phyloP scores from a whole-genome alignment of 257 asterid genomes.

The Paulownia fortunei region DNA sequence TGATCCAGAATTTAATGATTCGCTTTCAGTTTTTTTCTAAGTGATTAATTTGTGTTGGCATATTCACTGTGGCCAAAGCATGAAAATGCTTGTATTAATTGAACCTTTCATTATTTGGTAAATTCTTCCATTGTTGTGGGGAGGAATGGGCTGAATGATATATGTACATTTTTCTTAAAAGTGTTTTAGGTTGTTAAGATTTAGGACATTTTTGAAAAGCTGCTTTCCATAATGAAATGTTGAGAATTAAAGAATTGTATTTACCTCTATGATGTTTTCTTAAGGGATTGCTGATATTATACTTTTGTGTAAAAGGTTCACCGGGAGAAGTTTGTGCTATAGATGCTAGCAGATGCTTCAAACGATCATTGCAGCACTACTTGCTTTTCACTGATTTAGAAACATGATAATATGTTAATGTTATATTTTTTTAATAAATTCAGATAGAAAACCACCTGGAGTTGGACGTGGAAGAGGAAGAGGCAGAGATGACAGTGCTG shows the following conservation, averaged over 20 bases:
- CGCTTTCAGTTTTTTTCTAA: too few species aligned
- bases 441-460: constrained; percentile 70
- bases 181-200: too few species aligned
- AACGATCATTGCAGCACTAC: background rate
- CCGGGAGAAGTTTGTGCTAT: background rate
- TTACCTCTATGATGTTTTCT: background rate
- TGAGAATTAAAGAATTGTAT: background rate
- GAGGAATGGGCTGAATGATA: too few species aligned
- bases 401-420: background rate
- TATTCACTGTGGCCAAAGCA: too few species aligned
- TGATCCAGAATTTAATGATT: too few species aligned
- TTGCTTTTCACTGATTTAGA: background rate
- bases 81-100: too few species aligned
- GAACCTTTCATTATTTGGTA: too few species aligned
- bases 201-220: too few species aligned
- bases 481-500: constrained; percentile 56
- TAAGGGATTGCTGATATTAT: background rate
- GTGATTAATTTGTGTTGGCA: too few species aligned
- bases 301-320: background rate
- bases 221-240: too few species aligned
- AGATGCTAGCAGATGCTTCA: background rate
- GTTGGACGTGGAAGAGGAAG: constrained; percentile 75
- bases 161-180: too few species aligned
- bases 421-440: constrained; percentile 3
- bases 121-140: too few species aligned